Percentiles rank a stretch among this genome's conserved stretches.
phyloP scores from a whole-genome alignment of 768 basidiomycete species.

The Amanita rubescens region DNA sequence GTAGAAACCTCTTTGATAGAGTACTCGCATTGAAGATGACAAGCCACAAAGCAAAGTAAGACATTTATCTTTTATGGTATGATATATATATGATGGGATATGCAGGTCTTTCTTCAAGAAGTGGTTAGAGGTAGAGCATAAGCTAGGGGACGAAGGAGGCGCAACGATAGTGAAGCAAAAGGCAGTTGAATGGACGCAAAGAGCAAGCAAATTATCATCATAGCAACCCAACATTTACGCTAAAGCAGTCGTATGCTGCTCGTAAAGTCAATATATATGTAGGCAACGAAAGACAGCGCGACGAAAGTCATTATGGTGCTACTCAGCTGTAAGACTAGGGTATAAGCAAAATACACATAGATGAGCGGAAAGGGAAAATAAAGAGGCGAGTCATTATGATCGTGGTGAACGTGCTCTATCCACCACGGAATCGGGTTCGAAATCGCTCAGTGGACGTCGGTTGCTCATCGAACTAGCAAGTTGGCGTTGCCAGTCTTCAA shows the following conservation, averaged over 20 bases:
- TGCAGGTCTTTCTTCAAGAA: constrained; percentile 93
- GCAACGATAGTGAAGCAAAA: constrained; percentile 75
- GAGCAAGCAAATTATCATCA: constrained; percentile 36
- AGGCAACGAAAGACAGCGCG: constrained; percentile 19
- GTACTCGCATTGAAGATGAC: constrained; percentile 83
- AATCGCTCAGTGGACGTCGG: constrained; percentile 65
- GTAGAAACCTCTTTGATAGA: constrained; percentile 81
- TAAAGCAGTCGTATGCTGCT: constrained; percentile 21
- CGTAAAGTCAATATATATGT: constrained; percentile 27
- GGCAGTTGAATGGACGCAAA: constrained; percentile 88
- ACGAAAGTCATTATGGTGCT: constrained; percentile 23
- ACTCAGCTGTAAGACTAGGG: constrained; percentile 32
- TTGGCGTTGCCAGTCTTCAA: constrained; percentile 84
- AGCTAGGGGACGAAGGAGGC: constrained; percentile 83
- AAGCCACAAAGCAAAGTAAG: constrained; percentile 91
- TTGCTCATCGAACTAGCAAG: constrained; percentile 73
- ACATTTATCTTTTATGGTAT: constrained; percentile 12
- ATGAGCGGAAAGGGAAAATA: constrained; percentile 21
- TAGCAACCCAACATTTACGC: constrained; percentile 20
- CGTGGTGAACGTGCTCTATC: constrained; percentile 57
- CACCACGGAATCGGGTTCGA: constrained; percentile 50
- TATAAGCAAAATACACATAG: constrained; percentile 19
- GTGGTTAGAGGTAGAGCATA: constrained; percentile 84
- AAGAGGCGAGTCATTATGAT: constrained; percentile 30
- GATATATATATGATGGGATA: constrained; percentile 11